A percentile compares a stretch with the other conserved stretches of the same genome.
These are phyloP conservation scores for Chrysosporium queenslandicum DNA, from an alignment of 2,329 filamentous ascomycete genomes.

Conservation along the genomic window DNA sequence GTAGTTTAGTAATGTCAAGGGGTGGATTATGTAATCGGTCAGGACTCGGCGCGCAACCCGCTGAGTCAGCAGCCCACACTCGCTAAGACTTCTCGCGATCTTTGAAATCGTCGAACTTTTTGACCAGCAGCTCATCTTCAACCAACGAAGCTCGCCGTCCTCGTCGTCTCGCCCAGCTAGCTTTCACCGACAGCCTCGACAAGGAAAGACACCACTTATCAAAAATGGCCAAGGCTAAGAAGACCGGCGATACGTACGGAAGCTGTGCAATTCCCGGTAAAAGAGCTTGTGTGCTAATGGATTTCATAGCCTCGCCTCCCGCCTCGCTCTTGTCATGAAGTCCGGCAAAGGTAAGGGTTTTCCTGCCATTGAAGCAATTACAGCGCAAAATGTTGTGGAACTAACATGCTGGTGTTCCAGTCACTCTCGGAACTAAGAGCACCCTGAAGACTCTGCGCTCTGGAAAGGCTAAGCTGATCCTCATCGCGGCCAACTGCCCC, in stretches of 20 bases:
- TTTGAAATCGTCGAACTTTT: background rate
- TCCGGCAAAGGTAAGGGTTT: constrained; percentile 45
- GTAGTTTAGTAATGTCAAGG: too few relatives aligned
- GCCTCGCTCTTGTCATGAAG: constrained; percentile 61
- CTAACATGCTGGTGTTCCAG: constrained; percentile 32
- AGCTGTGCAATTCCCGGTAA: background rate
- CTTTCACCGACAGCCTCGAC: constrained; percentile 9
- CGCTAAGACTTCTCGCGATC: background rate
- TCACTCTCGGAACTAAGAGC: constrained; percentile 83
- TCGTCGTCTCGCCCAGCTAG: constrained; percentile 7
- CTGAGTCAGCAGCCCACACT: constrained; percentile 12
- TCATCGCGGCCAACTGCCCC: constrained; percentile 91
- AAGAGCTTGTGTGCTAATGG: background rate
- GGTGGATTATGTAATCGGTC: too few relatives aligned
- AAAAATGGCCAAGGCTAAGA: constrained; percentile 49
- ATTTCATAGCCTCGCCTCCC: constrained; percentile 50
- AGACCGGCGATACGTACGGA: constrained; percentile 59
- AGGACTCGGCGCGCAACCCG: too few relatives aligned
- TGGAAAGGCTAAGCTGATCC: constrained; percentile 97
- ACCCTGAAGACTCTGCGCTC: constrained; percentile 83
- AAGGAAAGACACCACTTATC: background rate
- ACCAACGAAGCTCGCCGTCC: background rate
- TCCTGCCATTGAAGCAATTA: constrained; percentile 10
- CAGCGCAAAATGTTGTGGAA: background rate
- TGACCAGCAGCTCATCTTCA: background rate